Base-by-base conservation (phyloP, 2,329 filamentous ascomycete genomes). In the Neofusicoccum ribis region DNA sequence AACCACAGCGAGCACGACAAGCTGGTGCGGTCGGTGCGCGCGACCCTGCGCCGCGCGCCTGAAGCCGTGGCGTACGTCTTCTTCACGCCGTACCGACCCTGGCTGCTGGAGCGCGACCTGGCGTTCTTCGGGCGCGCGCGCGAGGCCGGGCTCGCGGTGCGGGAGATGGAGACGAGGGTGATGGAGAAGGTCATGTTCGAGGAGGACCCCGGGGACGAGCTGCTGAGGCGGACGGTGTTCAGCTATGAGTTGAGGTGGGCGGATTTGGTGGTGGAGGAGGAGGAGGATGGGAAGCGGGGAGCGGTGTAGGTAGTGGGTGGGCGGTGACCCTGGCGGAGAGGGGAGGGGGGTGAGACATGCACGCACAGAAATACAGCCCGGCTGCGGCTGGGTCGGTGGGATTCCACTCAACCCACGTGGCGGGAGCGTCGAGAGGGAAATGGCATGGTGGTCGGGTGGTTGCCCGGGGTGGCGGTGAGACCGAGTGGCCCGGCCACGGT, bases 71-170 rank as follows among this genome's bases (percentile, higher is more conserved):
- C 93, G 2, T 86, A 93, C 71, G 93, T 97, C 7, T 96, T 97
- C 77, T 98, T 97, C 80, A 96, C 93, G 0, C 93, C 92, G 20
- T 97, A 98, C 79, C 85, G 95, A 68, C 93, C 94, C 1, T 97
- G 93, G 93, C 82, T 97, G 73, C 83, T 91, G 71, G 85, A 93
- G 68, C 91, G 92, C 77, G 95, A 97, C 72, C 82, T 96, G 75
- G 86, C 85, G 3, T 97, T 97, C 80, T 97, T 97, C 74, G 90
- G 93, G 56, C 73, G 93, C 65, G 91, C 89, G 4, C 82, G 86
- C 66, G 85, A 86, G 60, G 50, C 12, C 3, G 84, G 82, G 56
- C 91, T 97, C 67, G 78, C 79, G 15, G 93, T 97, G 2, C 88
- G 89, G 68, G 92, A 94, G 81, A 84, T 96, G 39, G 82, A 93